These are phyloP conservation scores for Curvularia eragrostidis DNA, from an alignment of 2,329 filamentous ascomycete species.

Conservation along the genomic window DNA sequence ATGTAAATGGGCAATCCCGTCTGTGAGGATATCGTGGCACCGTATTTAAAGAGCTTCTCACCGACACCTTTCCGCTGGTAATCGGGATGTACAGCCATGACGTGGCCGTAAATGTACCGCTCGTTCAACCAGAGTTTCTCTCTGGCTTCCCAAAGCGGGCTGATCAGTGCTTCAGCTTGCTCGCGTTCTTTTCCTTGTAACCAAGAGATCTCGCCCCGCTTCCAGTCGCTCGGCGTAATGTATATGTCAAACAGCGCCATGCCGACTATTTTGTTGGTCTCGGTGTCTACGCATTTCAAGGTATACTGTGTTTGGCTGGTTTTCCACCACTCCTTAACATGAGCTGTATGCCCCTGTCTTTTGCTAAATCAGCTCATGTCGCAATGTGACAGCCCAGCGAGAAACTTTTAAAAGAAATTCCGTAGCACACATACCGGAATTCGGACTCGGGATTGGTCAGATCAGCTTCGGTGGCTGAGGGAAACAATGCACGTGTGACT, in stretches of 20 bases:
- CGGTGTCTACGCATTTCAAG: constrained; percentile 56
- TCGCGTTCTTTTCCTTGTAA: constrained; percentile 54
- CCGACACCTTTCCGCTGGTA: constrained; percentile 55
- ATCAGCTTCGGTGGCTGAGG: constrained; percentile 35
- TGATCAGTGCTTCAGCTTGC: constrained; percentile 54
- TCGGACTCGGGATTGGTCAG: constrained; percentile 29
- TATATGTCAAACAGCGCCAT: constrained; percentile 58
- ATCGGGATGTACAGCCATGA: constrained; percentile 55
- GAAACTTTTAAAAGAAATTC: neutral
- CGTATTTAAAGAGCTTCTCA: constrained; percentile 53
- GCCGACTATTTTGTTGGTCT: constrained; percentile 54
- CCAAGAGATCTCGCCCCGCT: constrained; percentile 56
- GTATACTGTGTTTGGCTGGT: constrained; percentile 55
- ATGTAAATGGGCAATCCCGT: constrained; percentile 55
- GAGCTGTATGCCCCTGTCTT: constrained; percentile 53
- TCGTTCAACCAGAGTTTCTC: constrained; percentile 33
- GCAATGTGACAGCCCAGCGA: neutral
- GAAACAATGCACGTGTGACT: constrained; percentile 55
- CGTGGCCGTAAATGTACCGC: constrained; percentile 44
- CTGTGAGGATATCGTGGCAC: constrained; percentile 42
- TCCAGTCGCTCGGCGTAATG: constrained; percentile 53
- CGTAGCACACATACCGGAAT: constrained; percentile 29
- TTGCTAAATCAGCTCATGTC: constrained; percentile 12
- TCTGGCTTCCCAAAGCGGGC: constrained; percentile 44
- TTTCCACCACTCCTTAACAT: constrained; percentile 52